Percentiles rank a stretch among this genome's conserved stretches.
Evolutionary conservation across 2,329 filamentous ascomycete genomes (phyloP).

Genomic region (Cladophialophora yegresii): DNA sequence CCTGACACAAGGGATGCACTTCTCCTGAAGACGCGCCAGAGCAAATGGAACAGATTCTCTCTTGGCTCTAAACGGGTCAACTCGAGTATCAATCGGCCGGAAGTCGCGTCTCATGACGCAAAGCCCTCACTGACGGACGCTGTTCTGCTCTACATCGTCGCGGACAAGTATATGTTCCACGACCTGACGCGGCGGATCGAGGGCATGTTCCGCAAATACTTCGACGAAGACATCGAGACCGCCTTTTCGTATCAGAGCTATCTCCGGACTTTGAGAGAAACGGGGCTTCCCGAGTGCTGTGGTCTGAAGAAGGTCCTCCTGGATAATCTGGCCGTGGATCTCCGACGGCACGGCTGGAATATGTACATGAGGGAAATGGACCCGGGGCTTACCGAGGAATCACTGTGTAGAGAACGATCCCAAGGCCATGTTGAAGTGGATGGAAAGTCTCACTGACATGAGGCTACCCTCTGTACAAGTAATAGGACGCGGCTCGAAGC

Average conservation of each 20-base stretch:
- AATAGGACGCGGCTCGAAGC: neutral
- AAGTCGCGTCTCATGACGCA: neutral
- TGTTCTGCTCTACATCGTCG: neutral
- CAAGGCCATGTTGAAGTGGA: neutral
- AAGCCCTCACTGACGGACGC: neutral
- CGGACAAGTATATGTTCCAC: neutral
- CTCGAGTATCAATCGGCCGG: neutral
- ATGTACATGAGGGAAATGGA: neutral
- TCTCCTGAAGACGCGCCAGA: neutral
- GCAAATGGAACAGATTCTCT: neutral
- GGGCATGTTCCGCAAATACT: neutral
- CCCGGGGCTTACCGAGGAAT: neutral
- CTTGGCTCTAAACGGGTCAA: neutral
- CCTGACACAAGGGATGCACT: neutral
- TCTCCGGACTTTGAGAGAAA: neutral
- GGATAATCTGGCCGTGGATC: neutral
- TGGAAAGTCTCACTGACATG: neutral
- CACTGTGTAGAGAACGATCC: neutral
- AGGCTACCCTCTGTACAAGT: too few species aligned
- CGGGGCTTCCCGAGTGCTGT: neutral
- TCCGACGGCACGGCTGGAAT: neutral
- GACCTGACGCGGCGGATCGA: neutral
- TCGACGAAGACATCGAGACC: neutral
- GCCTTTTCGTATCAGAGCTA: neutral
- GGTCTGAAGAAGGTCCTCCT: neutral